Percentiles rank a stretch among this genome's conserved stretches.
Conservation (phyloP, 768 basidiomycete genomes). For the Phylloporus rhodoxanthus region DNA sequence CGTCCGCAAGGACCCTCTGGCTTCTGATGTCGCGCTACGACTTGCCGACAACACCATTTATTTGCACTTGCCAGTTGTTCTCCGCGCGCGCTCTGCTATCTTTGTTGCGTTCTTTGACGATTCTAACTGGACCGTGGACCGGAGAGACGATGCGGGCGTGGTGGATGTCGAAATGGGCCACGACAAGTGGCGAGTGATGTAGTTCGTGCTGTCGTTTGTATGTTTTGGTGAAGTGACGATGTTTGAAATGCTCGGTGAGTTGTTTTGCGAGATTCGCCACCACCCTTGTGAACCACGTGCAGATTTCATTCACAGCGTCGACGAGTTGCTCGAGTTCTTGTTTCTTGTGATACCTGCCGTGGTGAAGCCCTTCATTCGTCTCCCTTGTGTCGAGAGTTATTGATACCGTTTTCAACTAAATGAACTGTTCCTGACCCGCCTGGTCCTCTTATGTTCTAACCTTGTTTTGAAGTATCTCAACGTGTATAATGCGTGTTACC, state of each 20-base stretch:
- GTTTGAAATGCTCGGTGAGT: constrained; percentile 66
- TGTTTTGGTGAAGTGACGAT: constrained; percentile 70
- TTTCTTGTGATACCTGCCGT: constrained; percentile 83
- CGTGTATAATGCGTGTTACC: constrained; percentile 68
- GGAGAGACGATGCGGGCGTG: constrained; percentile 50
- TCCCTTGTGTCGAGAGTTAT: no score
- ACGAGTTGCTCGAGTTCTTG: constrained; percentile 79
- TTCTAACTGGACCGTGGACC: constrained; percentile 67
- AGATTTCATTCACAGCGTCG: constrained; percentile 61
- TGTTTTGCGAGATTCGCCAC: neutral
- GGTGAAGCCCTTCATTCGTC: constrained; percentile 37
- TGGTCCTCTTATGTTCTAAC: constrained; percentile 77
- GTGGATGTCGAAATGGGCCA: constrained; percentile 69
- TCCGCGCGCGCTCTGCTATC: constrained; percentile 80
- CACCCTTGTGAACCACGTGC: constrained; percentile 5
- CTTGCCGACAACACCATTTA: constrained; percentile 61
- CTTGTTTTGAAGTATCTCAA: constrained; percentile 64
- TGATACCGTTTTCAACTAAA: constrained; percentile 39
- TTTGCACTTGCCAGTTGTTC: constrained; percentile 65
- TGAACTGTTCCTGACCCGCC: constrained; percentile 81
- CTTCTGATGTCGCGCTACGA: constrained; percentile 66
- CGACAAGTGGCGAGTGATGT: constrained; percentile 66
- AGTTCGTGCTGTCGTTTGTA: constrained; percentile 67
- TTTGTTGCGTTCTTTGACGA: constrained; percentile 83
- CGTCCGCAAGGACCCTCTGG: constrained; percentile 26